A percentile compares a stretch with the other conserved stretches of the same genome.
Conservation (phyloP, 2,329 filamentous ascomycete genomes). For the Penicillium corylophilum region DNA sequence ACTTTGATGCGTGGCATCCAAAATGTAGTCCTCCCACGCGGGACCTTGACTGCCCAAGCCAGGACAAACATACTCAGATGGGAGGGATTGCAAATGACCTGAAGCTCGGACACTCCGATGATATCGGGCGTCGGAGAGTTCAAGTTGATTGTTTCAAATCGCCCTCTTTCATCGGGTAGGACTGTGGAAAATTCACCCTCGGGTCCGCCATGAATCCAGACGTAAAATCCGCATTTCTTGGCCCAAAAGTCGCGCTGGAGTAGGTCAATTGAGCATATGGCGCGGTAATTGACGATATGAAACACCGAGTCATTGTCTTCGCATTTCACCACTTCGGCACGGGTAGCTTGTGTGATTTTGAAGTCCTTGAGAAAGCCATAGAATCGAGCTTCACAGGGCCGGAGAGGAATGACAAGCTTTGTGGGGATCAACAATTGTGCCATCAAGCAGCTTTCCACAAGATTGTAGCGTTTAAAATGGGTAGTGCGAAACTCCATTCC, state of each 20-base stretch:
- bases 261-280: slow-evolving; percentile 29
- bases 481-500: slow-evolving; percentile 33
- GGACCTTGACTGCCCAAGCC: slow-evolving; percentile 25
- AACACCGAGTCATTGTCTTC: not conserved
- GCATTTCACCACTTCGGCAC: slow-evolving; percentile 3
- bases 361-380: slow-evolving; percentile 33
- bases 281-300: slow-evolving; percentile 22
- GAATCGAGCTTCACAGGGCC: slow-evolving; percentile 24
- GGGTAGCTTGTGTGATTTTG: slow-evolving; percentile 19
- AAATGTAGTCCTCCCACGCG: slow-evolving; percentile 3
- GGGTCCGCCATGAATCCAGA: slow-evolving; percentile 33
- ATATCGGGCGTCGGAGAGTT: not conserved
- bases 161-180: slow-evolving; percentile 9
- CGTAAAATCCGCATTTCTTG: slow-evolving; percentile 29
- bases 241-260: slow-evolving; percentile 31
- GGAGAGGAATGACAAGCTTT: slow-evolving; percentile 29
- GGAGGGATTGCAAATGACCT: slow-evolving; percentile 25
- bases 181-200: slow-evolving; percentile 21
- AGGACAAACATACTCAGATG: slow-evolving; percentile 27
- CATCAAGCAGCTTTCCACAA: slow-evolving; percentile 32
- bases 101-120: slow-evolving; percentile 21
- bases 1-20: slow-evolving; percentile 31
- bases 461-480: slow-evolving; percentile 23
- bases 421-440: slow-evolving; percentile 27
- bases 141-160: slow-evolving; percentile 23